These are phyloP conservation scores for Colletotrichum shisoi DNA, from an alignment of 2,329 filamentous ascomycete genomes.

Conservation along the genomic window DNA sequence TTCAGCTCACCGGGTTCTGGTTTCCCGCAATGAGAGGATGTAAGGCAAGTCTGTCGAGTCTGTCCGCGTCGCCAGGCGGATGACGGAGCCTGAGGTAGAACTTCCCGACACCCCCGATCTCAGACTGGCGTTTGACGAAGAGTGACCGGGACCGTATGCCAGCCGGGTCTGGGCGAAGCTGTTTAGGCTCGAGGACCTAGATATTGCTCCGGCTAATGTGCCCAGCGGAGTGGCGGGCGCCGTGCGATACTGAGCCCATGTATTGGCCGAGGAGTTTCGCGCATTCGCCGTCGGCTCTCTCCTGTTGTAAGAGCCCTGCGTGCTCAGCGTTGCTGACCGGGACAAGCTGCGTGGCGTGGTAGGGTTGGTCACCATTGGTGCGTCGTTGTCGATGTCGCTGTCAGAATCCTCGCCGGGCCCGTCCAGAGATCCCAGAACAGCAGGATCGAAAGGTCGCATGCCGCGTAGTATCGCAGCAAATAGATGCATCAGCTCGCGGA, in stretches of 20 bases:
- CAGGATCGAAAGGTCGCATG: slow-evolving; percentile 72
- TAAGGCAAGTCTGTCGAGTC: slow-evolving; percentile 49
- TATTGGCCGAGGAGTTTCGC: slow-evolving; percentile 55
- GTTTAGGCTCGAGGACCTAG: slow-evolving; percentile 50
- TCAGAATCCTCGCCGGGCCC: slow-evolving; percentile 46
- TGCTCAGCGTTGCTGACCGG: slow-evolving; percentile 46
- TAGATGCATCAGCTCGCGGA: slow-evolving; percentile 80
- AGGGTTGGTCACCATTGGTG: slow-evolving; percentile 53
- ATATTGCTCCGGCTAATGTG: slow-evolving; percentile 49
- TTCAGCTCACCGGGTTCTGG: slow-evolving; percentile 31
- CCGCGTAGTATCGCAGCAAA: slow-evolving; percentile 82
- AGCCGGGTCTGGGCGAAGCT: slow-evolving; percentile 56
- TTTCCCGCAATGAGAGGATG: slow-evolving; percentile 43
- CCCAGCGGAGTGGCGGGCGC: slow-evolving; percentile 64
- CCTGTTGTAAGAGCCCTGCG: slow-evolving; percentile 44
- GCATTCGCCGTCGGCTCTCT: slow-evolving; percentile 43
- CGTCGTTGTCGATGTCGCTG: slow-evolving; percentile 58
- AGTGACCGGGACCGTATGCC: slow-evolving; percentile 51
- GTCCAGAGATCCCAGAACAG: slow-evolving; percentile 54
- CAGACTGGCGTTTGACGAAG: slow-evolving; percentile 52
- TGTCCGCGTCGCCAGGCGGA: slow-evolving; percentile 55
- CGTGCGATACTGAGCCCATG: slow-evolving; percentile 58
- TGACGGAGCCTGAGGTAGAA: slow-evolving; percentile 53
- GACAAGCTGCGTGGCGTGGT: slow-evolving; percentile 51
- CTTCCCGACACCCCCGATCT: slow-evolving; percentile 50